These are phyloP conservation scores for Ophryocystis elektroscirrha DNA, from an alignment of 169 alveolate species.

Conservation along the genomic window DNA sequence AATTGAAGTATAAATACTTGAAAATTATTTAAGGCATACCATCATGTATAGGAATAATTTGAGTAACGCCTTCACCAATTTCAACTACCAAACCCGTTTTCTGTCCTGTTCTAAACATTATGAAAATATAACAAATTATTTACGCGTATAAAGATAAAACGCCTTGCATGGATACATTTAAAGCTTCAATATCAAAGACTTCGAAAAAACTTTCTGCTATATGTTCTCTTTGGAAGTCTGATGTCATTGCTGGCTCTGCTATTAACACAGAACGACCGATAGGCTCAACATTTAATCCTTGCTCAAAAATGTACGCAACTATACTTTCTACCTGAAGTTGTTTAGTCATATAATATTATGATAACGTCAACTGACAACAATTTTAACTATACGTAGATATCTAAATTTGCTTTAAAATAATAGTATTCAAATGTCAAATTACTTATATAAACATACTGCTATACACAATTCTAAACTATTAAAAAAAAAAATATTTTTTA, in stretches of 20 bases:
- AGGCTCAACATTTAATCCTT: conserved; percentile 22
- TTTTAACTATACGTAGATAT: no score
- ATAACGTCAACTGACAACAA: no score
- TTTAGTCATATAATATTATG: no score
- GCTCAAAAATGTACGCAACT: no score
- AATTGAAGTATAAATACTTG: no score
- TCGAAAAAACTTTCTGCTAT: conserved; percentile 35
- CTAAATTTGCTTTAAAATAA: no score
- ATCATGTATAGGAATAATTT: conserved; percentile 44
- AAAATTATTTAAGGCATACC: conserved; percentile 28
- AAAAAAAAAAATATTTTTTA: neutral
- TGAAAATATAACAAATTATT: neutral
- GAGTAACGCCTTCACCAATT: conserved; percentile 44
- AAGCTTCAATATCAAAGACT: conserved; percentile 27
- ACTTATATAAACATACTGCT: conserved; percentile 17
- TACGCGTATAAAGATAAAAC: conserved; percentile 33
- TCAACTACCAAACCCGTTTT: conserved; percentile 44
- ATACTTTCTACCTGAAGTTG: no score
- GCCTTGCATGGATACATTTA: conserved; percentile 35
- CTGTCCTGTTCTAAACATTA: conserved; percentile 32
- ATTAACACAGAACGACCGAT: conserved; percentile 23
- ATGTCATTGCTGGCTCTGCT: conserved; percentile 34
- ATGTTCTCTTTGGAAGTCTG: conserved; percentile 24
- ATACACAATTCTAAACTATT: conserved; percentile 24
- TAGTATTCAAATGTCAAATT: no score